A percentile compares a stretch with the other conserved stretches of the same genome.
Conservation (phyloP, 805 yeast genomes). For the Kuraishia piskuri region DNA sequence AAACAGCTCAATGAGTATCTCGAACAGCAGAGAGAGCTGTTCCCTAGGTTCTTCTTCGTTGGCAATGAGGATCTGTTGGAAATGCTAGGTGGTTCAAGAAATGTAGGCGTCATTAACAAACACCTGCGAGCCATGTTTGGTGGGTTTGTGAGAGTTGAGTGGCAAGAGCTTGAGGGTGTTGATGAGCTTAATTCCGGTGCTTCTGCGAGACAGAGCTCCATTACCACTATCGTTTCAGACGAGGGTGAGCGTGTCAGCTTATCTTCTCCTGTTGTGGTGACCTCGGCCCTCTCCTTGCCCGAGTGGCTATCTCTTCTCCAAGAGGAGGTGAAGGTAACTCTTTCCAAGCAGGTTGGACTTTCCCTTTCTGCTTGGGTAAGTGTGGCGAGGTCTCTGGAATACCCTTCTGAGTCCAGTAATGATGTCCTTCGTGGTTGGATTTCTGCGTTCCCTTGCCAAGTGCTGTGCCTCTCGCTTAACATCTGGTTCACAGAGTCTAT, state of each 20-base stretch:
- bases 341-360: conserved; percentile 22
- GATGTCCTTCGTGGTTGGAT: conserved; percentile 25
- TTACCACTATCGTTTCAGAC: conserved; percentile 42
- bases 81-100: conserved; percentile 58
- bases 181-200: not conserved
- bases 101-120: conserved; percentile 37
- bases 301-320: conserved; percentile 64
- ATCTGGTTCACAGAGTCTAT: conserved; percentile 41
- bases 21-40: conserved; percentile 68
- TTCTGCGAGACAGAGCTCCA: conserved; percentile 2
- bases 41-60: conserved; percentile 77
- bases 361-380: conserved; percentile 9
- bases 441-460: conserved; percentile 44
- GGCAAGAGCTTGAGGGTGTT: conserved; percentile 7
- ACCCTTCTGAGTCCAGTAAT: conserved; percentile 15
- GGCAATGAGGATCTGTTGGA: conserved; percentile 89
- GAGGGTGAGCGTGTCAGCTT: conserved; percentile 56
- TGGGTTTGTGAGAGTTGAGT: conserved; percentile 43
- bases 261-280: conserved; percentile 31
- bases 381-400: not conserved
- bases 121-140: conserved; percentile 67
- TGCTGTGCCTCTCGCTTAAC: conserved; percentile 44
- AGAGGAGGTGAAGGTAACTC: conserved; percentile 34
- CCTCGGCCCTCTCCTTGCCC: conserved; percentile 32
- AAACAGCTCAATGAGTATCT: conserved; percentile 68